phyloP scores from a whole-genome alignment of 805 yeast genomes.

The Clavispora santaluciae region DNA sequence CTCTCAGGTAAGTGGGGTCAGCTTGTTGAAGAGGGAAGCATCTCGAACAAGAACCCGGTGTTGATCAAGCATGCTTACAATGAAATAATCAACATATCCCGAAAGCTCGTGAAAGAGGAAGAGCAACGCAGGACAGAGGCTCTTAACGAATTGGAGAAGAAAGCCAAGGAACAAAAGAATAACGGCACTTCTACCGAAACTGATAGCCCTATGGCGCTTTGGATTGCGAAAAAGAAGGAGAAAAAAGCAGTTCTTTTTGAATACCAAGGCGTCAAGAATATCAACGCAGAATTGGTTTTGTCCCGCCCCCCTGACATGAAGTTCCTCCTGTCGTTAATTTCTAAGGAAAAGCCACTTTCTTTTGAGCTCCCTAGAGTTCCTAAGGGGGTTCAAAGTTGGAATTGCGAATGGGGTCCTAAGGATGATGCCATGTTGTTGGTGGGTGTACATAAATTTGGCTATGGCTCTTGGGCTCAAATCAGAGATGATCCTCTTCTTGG shows the following conservation, averaged over 20 bases:
- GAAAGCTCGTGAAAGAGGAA: constrained; percentile 56
- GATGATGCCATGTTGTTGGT: constrained; percentile 85
- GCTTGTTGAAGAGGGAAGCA: constrained; percentile 81
- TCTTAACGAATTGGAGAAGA: constrained; percentile 54
- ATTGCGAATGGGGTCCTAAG: constrained; percentile 72
- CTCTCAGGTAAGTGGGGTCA: constrained; percentile 74
- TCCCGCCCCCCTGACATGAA: constrained; percentile 84
- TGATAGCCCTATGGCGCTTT: constrained; percentile 45
- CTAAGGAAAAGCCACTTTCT: constrained; percentile 49
- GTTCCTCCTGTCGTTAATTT: constrained; percentile 50
- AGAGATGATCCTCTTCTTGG: constrained; percentile 93
- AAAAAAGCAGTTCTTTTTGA: constrained; percentile 88
- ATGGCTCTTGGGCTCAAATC: constrained; percentile 91
- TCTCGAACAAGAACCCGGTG: constrained; percentile 80
- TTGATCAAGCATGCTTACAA: constrained; percentile 68
- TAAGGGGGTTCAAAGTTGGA: constrained; percentile 88
- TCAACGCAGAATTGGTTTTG: constrained; percentile 85
- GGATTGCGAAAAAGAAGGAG: constrained; percentile 69
- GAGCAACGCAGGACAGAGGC: constrained; percentile 56
- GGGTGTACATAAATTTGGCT: constrained; percentile 90
- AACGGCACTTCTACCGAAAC: constrained; percentile 33
- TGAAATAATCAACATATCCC: constrained; percentile 64
- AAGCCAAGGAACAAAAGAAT: constrained; percentile 52
- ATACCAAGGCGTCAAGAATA: constrained; percentile 77
- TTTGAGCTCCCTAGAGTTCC: constrained; percentile 61